Evolutionary conservation across 73 alveolate genomes (phyloP), one percentile per base, ranked within the genome.

Genomic region (Paramecium sexaurelia): DNA sequence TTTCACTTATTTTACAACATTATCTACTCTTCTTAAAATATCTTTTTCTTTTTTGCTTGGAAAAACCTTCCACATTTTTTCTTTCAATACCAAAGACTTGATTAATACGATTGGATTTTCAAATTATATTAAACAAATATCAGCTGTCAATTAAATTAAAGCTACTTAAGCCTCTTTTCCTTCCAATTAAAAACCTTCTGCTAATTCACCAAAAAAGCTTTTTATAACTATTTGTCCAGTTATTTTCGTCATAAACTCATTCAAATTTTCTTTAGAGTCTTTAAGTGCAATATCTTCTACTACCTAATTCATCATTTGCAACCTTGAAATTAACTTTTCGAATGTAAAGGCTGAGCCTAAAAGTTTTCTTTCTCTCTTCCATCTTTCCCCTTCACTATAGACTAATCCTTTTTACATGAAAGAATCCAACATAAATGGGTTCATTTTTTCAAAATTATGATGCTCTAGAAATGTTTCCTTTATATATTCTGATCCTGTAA

Each of bases 161-260:
- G 43, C 66, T 41, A 88, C 39, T 24, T 82, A 43, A 5, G 87
- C 55, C 17, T 69, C 73, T 24, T 67, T 35, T 27, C 94, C 68
- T 88, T 88, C 41, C 24, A 45, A 27, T 22, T 56, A 41, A 17
- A 27, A 26, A 6, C 55, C 55, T 75, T 68, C 43, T 9, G 75
- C 66, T 41, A 51, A 7, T 9, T 88, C 85, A 17, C 94, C 94
- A 88, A 88, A 88, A 37, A 88, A 88, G 20, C 91, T 61, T 26
- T 78, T 61, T 15, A 88, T 36, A 19, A 88, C 94, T 37, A 88
- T 66, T 39, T 88, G 91, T 24, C 91, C 94, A 6, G 94, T 69
- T 67, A 88, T 88, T 71, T 37, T 33, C 7, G 86, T 3, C 56
- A 36, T 71, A 17, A 35, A 35, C 6, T 29, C 26, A 71, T 71